These are phyloP conservation scores for Helotiales sp. DNA, from an alignment of 2,329 filamentous ascomycete genomes.

Conservation along the genomic window DNA sequence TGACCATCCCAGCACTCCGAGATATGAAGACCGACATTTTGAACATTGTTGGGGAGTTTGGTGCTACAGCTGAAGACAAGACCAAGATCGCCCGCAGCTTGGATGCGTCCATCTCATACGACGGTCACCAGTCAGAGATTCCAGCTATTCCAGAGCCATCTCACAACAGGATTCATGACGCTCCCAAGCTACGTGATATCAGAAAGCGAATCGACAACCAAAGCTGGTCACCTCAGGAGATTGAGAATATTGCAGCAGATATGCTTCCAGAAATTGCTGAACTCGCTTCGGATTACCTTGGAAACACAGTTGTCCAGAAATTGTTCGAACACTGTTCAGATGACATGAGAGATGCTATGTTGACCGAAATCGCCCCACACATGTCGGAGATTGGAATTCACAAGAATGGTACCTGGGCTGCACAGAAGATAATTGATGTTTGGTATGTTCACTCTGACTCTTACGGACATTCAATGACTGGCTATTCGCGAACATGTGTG, in stretches of 20 bases:
- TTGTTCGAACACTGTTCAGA: conserved; percentile 96
- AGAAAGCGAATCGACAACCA: conserved; percentile 97
- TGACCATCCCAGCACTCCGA: conserved; percentile 69
- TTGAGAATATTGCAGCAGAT: conserved; percentile 85
- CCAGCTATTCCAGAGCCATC: conserved; percentile 86
- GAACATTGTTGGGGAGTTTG: conserved; percentile 85
- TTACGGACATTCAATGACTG: too few relatives aligned
- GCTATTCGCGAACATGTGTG: too few relatives aligned
- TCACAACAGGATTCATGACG: conserved; percentile 87
- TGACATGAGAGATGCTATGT: conserved; percentile 85
- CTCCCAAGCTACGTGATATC: conserved; percentile 91
- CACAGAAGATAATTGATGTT: conserved; percentile 98
- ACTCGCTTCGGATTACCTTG: conserved; percentile 90
- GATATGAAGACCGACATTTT: conserved; percentile 84
- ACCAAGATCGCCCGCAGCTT: conserved; percentile 71
- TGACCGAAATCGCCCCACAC: conserved; percentile 83
- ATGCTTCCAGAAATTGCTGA: conserved; percentile 98
- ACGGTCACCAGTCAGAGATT: conserved; percentile 76
- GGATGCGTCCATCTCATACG: conserved; percentile 74
- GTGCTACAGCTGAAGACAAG: conserved; percentile 77
- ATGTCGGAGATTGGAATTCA: conserved; percentile 96
- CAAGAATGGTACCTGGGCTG: conserved; percentile 99
- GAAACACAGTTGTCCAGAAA: conserved; percentile 99
- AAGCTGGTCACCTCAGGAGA: conserved; percentile 79
- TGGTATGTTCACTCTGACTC: too few relatives aligned